phyloP scores from a whole-genome alignment of 192 early-diverging fungal species.

The Backusella psychrophila region DNA sequence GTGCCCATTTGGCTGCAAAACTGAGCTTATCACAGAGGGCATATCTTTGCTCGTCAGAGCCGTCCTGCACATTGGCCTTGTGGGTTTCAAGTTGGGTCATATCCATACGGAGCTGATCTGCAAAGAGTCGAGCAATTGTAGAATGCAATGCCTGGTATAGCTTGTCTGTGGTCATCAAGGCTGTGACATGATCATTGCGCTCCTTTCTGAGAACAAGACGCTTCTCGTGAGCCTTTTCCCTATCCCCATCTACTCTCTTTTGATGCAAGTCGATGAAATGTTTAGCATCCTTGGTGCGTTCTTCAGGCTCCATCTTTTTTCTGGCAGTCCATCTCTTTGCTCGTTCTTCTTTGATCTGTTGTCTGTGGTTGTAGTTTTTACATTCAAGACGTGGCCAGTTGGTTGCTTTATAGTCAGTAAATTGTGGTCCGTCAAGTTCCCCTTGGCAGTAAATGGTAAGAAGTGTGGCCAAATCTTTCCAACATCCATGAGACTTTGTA shows the following conservation, averaged over 20 bases:
- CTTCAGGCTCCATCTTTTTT: background rate
- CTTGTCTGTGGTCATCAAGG: conserved; percentile 17
- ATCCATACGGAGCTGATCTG: conserved; percentile 25
- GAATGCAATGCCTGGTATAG: conserved; percentile 37
- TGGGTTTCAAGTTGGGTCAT: background rate
- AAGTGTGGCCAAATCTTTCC: conserved; percentile 41
- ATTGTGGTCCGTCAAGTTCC: background rate
- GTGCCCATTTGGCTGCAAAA: conserved; percentile 44
- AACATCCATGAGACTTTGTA: conserved; percentile 38
- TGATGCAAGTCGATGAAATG: background rate
- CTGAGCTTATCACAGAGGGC: conserved; percentile 6
- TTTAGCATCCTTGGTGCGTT: background rate
- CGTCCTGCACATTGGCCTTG: background rate
- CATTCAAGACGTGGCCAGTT: background rate
- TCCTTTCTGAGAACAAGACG: conserved; percentile 4
- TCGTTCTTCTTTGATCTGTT: background rate
- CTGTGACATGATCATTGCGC: conserved; percentile 19
- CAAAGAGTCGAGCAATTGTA: conserved; percentile 38
- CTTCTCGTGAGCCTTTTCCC: background rate
- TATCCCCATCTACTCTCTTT: background rate
- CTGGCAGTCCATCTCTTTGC: background rate
- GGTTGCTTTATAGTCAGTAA: background rate
- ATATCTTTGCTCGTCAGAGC: background rate
- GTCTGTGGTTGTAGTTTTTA: background rate
- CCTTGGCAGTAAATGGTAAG: conserved; percentile 30